Evolutionary conservation across 176 grass and related monocot species (phyloP), one percentile per base, ranked within the genome.

Genomic region (Tuctoria greenei): DNA sequence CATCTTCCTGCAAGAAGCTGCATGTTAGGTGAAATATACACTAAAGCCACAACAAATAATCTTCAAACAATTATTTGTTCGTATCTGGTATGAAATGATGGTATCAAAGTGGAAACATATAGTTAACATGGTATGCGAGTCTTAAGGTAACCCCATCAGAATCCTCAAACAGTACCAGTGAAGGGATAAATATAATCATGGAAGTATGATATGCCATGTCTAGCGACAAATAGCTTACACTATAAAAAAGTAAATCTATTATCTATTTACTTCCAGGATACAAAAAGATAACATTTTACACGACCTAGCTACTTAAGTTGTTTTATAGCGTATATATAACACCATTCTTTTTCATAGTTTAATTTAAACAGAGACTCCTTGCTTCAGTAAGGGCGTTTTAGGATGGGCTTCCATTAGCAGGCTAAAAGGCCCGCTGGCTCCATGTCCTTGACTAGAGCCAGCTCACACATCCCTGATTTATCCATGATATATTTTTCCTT

Each of bases 1-100:
- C 74, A 47, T 99, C 96, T 86, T 95, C 96, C 96, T 99, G 80
- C 76, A 86, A 26, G 28, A 88, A 23, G 76, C 9, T 42, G 16
- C 15, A 75, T 47, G 50, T 80, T 69, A 85, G 58, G 45, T 67
- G 28, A 50, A 57, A 46, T 16, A n/a, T n/a, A 83, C 50, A 71
- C 31, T 77, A 28, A 81, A 83, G 66, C 57, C 67, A 50, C 23
- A 58, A 56, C 14, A 42, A 8, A 74, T 12, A 78, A 70, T 55
- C 34, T 67, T 51, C 64, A 71, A 20, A 7, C 43, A 20, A 51
- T 28, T 17, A 75, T 20, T 60, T 37, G 13, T 75, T 86, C 60
- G 11, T 37, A 38, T 20, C 42, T 64, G 67, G 12, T 13, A 81
- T 67, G 40, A 77, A 67, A 37, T 5, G 10, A 75, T 70, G 27